phyloP scores from a whole-genome alignment of 108 stramenopile species.

The Mediolabrus comicus region DNA sequence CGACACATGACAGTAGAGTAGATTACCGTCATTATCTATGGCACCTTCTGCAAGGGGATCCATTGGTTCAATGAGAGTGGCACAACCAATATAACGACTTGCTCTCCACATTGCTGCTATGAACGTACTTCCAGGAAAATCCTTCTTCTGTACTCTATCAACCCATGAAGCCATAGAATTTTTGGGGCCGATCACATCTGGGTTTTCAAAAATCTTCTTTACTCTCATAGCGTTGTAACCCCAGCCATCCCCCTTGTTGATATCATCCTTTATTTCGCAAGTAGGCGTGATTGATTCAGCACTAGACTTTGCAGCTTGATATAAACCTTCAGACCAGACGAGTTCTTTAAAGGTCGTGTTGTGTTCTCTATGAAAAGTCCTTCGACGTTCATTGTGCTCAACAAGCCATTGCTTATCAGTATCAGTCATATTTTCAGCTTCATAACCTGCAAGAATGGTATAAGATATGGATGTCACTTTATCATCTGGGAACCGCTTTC shows the following conservation, averaged over 20 bases:
- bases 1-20: background rate
- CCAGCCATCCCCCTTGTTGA: background rate
- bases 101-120: background rate
- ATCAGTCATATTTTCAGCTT: background rate
- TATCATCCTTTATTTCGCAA: background rate
- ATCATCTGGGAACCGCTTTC: too few species aligned
- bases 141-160: background rate
- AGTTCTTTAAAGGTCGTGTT: background rate
- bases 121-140: background rate
- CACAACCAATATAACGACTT: background rate
- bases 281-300: background rate
- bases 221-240: background rate
- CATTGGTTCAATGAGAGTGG: background rate
- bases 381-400: background rate
- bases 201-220: background rate
- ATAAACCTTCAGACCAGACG: background rate
- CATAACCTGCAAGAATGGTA: background rate
- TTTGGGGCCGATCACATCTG: background rate
- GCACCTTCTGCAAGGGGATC: too few species aligned
- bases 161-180: background rate
- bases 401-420: background rate
- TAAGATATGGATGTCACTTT: too few species aligned
- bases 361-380: background rate
- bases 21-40: background rate
- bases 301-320: background rate